These are phyloP conservation scores for Pleurotus tuber-regium DNA, from an alignment of 768 basidiomycete genomes.

Conservation along the genomic window DNA sequence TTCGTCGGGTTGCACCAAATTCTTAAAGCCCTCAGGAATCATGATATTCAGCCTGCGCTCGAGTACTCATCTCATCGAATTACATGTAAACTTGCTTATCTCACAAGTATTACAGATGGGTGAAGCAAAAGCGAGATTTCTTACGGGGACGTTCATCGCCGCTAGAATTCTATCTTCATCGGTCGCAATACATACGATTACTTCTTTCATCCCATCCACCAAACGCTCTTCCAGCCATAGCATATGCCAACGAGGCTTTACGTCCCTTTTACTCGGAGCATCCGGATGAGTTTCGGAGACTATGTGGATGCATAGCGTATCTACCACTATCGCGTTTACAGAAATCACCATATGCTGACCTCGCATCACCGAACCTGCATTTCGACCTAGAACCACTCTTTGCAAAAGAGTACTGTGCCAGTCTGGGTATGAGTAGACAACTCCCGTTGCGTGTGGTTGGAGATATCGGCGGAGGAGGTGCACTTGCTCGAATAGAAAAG, in stretches of 20 bases:
- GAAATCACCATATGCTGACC: constrained; percentile 70
- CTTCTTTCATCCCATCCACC: constrained; percentile 63
- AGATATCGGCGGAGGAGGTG: constrained; percentile 91
- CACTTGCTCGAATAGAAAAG: constrained; percentile 90
- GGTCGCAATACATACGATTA: constrained; percentile 84
- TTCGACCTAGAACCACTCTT: constrained; percentile 81
- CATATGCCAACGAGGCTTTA: constrained; percentile 71
- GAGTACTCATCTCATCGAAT: constrained; percentile 41
- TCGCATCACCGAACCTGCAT: constrained; percentile 70
- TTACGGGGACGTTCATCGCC: constrained; percentile 70
- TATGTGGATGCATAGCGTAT: constrained; percentile 68
- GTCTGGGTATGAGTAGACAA: constrained; percentile 85
- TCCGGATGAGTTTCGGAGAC: constrained; percentile 59
- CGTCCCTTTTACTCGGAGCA: constrained; percentile 63
- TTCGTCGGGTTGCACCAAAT: constrained; percentile 75
- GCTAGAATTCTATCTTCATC: constrained; percentile 87
- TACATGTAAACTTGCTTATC: neutral
- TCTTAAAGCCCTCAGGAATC: constrained; percentile 58
- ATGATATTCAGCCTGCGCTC: constrained; percentile 77
- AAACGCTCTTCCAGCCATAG: constrained; percentile 56
- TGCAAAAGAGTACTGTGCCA: constrained; percentile 85
- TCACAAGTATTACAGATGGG: constrained; percentile 62
- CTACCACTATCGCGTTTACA: constrained; percentile 67
- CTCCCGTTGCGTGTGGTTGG: constrained; percentile 86
- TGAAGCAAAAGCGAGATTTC: constrained; percentile 59